A percentile compares a stretch with the other conserved stretches of the same genome.
Conservation (phyloP, 1,284 basidiomycete species). For the Salmacisia buchloeana region DNA sequence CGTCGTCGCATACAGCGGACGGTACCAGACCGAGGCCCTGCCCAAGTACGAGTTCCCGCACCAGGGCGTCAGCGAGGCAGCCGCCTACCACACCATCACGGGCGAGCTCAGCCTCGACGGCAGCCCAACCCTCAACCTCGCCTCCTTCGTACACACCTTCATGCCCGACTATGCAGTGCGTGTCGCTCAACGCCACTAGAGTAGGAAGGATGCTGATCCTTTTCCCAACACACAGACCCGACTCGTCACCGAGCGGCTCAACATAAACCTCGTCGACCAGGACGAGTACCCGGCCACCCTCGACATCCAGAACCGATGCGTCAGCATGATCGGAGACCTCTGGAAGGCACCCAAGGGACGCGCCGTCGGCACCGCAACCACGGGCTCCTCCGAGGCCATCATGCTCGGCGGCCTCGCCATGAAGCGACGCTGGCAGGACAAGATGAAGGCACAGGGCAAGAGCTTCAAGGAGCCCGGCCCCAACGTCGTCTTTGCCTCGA, state of each 20-base stretch:
- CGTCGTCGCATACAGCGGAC: conserved; percentile 29
- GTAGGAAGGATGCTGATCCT: conserved; percentile 59
- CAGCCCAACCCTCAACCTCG: conserved; percentile 72
- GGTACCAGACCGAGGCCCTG: conserved; percentile 40
- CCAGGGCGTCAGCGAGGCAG: conserved; percentile 51
- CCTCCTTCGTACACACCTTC: conserved; percentile 59
- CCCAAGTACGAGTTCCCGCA: conserved; percentile 53
- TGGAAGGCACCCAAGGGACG: conserved; percentile 65
- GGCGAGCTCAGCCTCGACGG: conserved; percentile 1
- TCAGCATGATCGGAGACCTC: conserved; percentile 80
- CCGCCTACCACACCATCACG: conserved; percentile 45
- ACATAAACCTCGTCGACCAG: conserved; percentile 65
- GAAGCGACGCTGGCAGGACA: conserved; percentile 89
- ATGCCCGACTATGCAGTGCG: conserved; percentile 53
- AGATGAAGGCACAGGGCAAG: conserved; percentile 70
- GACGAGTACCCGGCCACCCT: conserved; percentile 72
- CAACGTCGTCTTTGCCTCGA: conserved; percentile 72
- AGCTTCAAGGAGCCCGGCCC: conserved; percentile 53
- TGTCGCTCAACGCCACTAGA: not conserved
- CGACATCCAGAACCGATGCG: conserved; percentile 52
- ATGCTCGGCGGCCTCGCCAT: conserved; percentile 89
- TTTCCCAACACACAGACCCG: conserved; percentile 29
- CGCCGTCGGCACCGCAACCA: conserved; percentile 68
- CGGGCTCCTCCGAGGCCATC: conserved; percentile 81
- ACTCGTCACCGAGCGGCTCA: conserved; percentile 59